Conservation (phyloP, 140 eudicot genomes). For the Erigeron philadelphicus region DNA sequence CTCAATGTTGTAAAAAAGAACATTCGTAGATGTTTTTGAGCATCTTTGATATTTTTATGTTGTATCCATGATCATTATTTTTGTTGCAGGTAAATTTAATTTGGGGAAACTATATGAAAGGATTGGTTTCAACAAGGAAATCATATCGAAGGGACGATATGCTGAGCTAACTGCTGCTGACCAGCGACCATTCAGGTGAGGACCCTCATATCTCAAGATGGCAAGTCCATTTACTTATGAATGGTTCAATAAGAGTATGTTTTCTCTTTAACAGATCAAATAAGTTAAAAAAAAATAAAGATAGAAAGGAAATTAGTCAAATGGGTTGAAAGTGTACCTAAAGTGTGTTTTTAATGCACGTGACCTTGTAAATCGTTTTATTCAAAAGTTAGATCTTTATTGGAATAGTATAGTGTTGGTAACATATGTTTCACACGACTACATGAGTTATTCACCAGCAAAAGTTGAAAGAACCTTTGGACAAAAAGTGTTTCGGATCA, state of each 20-base stretch:
- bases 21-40: conserved; percentile 8
- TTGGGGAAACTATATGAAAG: conserved; percentile 72
- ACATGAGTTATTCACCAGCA: background rate
- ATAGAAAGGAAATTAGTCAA: background rate
- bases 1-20: background rate
- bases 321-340: background rate
- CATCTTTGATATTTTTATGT: conserved; percentile 14
- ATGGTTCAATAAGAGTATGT: background rate
- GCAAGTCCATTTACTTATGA: background rate
- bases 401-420: background rate
- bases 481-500: background rate
- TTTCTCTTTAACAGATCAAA: background rate
- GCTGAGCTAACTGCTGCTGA: conserved; percentile 94
- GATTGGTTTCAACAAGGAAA: conserved; percentile 88
- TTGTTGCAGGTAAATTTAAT: conserved; percentile 66
- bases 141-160: conserved; percentile 78
- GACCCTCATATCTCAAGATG: conserved; percentile 2
- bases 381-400: background rate
- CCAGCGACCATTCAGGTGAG: conserved; percentile 79
- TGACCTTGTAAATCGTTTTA: background rate
- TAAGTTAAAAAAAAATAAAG: background rate
- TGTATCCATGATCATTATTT: conserved; percentile 4
- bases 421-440: background rate
- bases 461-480: background rate
- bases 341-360: background rate